phyloP scores from a whole-genome alignment of 1,139 yeast genomes.

The Pichia kudriavzevii region DNA sequence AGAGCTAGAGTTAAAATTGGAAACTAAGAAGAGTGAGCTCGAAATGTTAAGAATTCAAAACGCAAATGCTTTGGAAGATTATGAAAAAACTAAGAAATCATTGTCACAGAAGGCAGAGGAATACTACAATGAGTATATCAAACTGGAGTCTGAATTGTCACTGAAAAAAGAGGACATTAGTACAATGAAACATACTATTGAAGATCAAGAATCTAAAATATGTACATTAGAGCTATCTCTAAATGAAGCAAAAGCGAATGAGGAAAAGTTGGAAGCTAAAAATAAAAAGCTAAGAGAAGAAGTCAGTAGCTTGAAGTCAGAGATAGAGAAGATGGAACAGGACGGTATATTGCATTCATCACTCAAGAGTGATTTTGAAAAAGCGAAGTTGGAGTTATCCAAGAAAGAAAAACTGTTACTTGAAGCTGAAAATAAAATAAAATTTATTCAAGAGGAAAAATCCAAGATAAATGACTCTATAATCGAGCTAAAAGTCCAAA shows the following conservation, averaged over 20 bases:
- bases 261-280: constrained; percentile 12
- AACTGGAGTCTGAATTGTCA: constrained; percentile 8
- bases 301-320: constrained; percentile 25
- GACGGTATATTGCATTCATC: constrained; percentile 31
- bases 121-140: constrained; percentile 11
- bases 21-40: constrained; percentile 25
- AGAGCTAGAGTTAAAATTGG: constrained; percentile 17
- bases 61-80: constrained; percentile 28
- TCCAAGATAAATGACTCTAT: constrained; percentile 34
- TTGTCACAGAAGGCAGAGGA: constrained; percentile 19
- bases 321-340: constrained; percentile 15
- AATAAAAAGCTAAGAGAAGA: constrained; percentile 23
- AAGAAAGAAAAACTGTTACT: constrained; percentile 21
- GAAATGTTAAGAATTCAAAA: constrained; percentile 31
- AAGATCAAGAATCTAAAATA: constrained; percentile 26
- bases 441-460: constrained; percentile 35
- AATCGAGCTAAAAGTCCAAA: constrained; percentile 37
- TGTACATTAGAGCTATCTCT: constrained; percentile 23
- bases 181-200: constrained; percentile 5
- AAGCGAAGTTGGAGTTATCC: constrained; percentile 22
- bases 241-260: constrained; percentile 8
- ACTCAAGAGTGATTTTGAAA: constrained; percentile 26
- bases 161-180: constrained; percentile 9
- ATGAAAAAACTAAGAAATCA: constrained; percentile 26
- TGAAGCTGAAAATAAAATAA: constrained; percentile 28